Evolutionary conservation across 441 rosid genomes (phyloP), one percentile per base, ranked within the genome.

Genomic region (Corymbia citriodora): DNA sequence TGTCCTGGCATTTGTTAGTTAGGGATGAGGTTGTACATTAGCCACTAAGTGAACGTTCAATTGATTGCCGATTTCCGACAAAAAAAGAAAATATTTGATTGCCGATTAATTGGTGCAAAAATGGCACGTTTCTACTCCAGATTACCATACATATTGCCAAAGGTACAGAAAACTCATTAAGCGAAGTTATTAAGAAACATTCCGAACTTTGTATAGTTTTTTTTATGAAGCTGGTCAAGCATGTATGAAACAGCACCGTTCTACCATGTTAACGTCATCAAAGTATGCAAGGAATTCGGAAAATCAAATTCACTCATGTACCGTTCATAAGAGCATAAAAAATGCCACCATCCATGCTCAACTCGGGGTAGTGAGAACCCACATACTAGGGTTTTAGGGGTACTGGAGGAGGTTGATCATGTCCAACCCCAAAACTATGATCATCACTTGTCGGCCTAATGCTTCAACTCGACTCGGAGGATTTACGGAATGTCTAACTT

Each of bases 41-140:
- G 40, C 0, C 74, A 0, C 21, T 0, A 31, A 68, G 16, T 68
- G 21, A 40, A 68, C 21, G 0, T 1, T 68, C 74, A 16, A 15
- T 68, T n/a, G 74, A 8, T 68, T 1, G 74, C 40, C 16, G 10
- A 61, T 61, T 23, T 50, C 14, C 14, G 53, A 52, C 15, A 15
- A 52, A 52, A 52, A 52, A 11, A 52, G 1, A 14, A 52, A 14
- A 52, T 52, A 52, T 14, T 10, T 23, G 63, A 57, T 57, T 57
- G 29, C 63, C 8, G 7, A 29, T 63, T 31, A 68, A 16, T 10
- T 14, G 11, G 31, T 68, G 1, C 31, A 68, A 31, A 15, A 31
- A n/a, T 68, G 31, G 21, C 9, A 0, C n/a, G 18, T 68, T 68
- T 19, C 33, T 68, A 68, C 16, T 68, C 11, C 9, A 33, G 74